phyloP scores from a whole-genome alignment of 2,329 filamentous ascomycete genomes.

The Verticillium alfalfae region DNA sequence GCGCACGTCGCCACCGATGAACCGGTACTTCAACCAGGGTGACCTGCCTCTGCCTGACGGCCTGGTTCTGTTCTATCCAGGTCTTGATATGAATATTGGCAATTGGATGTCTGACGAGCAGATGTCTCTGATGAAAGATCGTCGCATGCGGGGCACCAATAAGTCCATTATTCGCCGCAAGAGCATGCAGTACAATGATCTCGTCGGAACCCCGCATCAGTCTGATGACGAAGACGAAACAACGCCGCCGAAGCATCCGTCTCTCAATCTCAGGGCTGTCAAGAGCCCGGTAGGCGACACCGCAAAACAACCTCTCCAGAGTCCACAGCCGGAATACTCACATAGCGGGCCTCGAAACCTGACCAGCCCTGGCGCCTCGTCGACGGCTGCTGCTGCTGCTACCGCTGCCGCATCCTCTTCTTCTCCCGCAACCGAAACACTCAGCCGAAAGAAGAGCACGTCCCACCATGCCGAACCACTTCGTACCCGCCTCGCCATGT shows the following conservation, averaged over 20 bases:
- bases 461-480: conserved; percentile 55
- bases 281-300: background rate
- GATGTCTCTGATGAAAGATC: conserved; percentile 87
- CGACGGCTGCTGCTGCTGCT: conserved; percentile 14
- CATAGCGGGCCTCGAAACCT: conserved; percentile 35
- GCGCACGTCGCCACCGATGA: conserved; percentile 47
- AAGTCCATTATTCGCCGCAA: conserved; percentile 74
- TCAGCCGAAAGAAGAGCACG: conserved; percentile 16
- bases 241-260: conserved; percentile 22
- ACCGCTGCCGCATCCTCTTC: conserved; percentile 43
- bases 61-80: conserved; percentile 81
- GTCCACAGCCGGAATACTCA: conserved; percentile 44
- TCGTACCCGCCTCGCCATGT: conserved; percentile 84
- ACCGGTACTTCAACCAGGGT: conserved; percentile 48
- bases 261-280: conserved; percentile 4
- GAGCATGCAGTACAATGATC: conserved; percentile 78
- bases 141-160: conserved; percentile 72
- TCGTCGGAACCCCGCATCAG: conserved; percentile 77
- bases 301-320: conserved; percentile 8
- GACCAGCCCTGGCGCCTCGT: conserved; percentile 12
- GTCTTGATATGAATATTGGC: conserved; percentile 92
- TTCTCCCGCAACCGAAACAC: conserved; percentile 59
- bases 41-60: conserved; percentile 72
- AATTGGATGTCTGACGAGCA: conserved; percentile 99
- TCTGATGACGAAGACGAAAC: conserved; percentile 66